These are phyloP conservation scores for Centaurea solstitialis DNA, from an alignment of 129 eudicot genomes.

Conservation along the genomic window DNA sequence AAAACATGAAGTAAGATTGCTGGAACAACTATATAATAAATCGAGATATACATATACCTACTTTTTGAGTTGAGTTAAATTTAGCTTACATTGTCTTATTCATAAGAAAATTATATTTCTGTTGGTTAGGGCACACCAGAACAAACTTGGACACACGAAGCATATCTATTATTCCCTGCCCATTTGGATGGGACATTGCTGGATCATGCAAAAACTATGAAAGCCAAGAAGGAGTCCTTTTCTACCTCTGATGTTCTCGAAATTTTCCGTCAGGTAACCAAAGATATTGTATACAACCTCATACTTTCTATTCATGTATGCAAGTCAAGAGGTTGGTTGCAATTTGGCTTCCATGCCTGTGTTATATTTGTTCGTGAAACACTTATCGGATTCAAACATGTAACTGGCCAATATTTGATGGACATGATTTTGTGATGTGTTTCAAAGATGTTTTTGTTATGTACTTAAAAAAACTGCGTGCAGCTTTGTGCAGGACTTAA, in stretches of 20 bases:
- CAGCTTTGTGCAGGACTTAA: slow-evolving; percentile 98
- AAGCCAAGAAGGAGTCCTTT: slow-evolving; percentile 80
- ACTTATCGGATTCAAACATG: not conserved
- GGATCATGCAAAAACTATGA: slow-evolving; percentile 69
- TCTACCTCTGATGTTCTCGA: slow-evolving; percentile 89
- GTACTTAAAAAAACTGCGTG: not conserved
- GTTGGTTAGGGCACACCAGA: slow-evolving; percentile 61
- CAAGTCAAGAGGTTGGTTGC: not conserved
- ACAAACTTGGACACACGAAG: slow-evolving; percentile 85
- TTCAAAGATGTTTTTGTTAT: not conserved
- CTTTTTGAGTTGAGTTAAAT: not conserved
- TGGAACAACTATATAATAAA: not conserved
- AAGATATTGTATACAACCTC: not conserved
- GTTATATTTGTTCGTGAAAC: not conserved
- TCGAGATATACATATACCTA: not conserved
- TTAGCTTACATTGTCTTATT: not conserved
- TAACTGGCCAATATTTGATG: not conserved
- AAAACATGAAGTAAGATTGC: not conserved
- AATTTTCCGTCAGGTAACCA: slow-evolving; percentile 79
- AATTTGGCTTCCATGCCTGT: not conserved
- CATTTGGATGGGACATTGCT: slow-evolving; percentile 91
- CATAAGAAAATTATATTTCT: not conserved
- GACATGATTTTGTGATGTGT: slow-evolving; percentile 5
- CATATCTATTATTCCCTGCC: slow-evolving; percentile 87
- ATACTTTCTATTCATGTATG: not conserved